Base-by-base conservation (phyloP, 177 flowering plant species). In the Tripterygium wilfordii region DNA sequence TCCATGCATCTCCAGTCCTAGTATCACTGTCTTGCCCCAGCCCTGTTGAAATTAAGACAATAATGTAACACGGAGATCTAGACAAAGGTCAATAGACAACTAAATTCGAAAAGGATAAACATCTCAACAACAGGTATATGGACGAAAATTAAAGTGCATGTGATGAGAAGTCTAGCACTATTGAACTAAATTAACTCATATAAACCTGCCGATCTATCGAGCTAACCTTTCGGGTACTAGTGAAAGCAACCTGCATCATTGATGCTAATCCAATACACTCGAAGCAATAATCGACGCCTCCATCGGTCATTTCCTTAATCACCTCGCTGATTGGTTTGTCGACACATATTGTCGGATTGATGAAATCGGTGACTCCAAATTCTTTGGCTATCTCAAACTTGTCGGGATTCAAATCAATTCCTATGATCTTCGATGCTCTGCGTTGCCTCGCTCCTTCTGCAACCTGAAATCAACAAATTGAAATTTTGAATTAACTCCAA, bases 1-100 rank as follows among this genome's bases (percentile, higher is more conserved):
- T 2, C 78, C 80, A 5, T 68, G 74, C 80, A 58, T 65, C 50
- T 83, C 89, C 42, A 81, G 72, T 13, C 96, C 96, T 23, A 88
- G 54, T 27, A 88, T 60, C 20, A 88, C 57, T 2, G 96, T 81
- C 67, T 75, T 79, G 0, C 95, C 91, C 83, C 85, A 70, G 0
- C 85, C 88, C 88, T 88, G 42, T n/a, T n/a, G n/a, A n/a, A n/a
- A n/a, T n/a, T n/a, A n/a, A n/a, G n/a, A n/a, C n/a, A n/a, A n/a
- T n/a, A n/a, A n/a, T n/a, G n/a, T n/a, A n/a, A n/a, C n/a, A n/a
- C n/a, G n/a, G n/a, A n/a, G n/a, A n/a, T n/a, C n/a, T n/a, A n/a
- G n/a, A n/a, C n/a, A n/a, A n/a, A n/a, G n/a, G n/a, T n/a, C n/a
- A n/a, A n/a, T n/a, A n/a, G n/a, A n/a, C n/a, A n/a, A n/a, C n/a